These are phyloP conservation scores for Tolypocladium tundrense DNA, from an alignment of 2,329 filamentous ascomycete species.

Conservation along the genomic window DNA sequence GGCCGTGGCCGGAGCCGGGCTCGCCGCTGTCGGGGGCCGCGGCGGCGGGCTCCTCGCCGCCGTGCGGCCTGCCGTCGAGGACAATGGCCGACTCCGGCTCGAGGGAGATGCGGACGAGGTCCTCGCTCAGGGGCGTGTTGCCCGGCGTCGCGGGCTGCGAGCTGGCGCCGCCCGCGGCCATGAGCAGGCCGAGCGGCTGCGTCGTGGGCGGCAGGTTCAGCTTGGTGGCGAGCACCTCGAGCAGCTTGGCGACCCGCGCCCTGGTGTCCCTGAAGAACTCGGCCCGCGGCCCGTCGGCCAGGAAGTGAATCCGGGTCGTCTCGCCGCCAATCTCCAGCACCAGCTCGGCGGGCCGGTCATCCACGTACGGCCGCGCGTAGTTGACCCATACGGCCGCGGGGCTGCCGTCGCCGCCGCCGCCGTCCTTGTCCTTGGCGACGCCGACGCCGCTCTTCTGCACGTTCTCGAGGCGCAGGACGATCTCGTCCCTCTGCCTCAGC, in stretches of 20 bases:
- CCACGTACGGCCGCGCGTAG: slow-evolving; percentile 80
- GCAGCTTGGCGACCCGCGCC: slow-evolving; percentile 58
- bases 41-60: slow-evolving; percentile 14
- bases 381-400: slow-evolving; percentile 46
- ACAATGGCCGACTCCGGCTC: slow-evolving; percentile 48
- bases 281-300: slow-evolving; percentile 32
- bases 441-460: slow-evolving; percentile 79
- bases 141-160: slow-evolving; percentile 56
- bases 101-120: slow-evolving; percentile 55
- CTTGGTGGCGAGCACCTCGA: slow-evolving; percentile 75
- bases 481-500: slow-evolving; percentile 58
- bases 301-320: slow-evolving; percentile 46
- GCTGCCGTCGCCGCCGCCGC: slow-evolving; percentile 12
- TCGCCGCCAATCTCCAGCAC: slow-evolving; percentile 71
- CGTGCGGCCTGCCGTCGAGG: slow-evolving; percentile 45
- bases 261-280: slow-evolving; percentile 67
- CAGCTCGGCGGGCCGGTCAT: slow-evolving; percentile 61
- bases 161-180: slow-evolving; percentile 51
- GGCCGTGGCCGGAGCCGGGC: too few relatives aligned
- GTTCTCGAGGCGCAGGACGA: slow-evolving; percentile 70
- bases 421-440: slow-evolving; percentile 39
- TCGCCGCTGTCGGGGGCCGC: slow-evolving; percentile 5
- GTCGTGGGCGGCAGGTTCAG: slow-evolving; percentile 55
- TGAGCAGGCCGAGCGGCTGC: slow-evolving; percentile 54
- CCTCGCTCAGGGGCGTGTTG: slow-evolving; percentile 59